Evolutionary conservation across 805 yeast species (phyloP), one percentile per base, ranked within the genome.

Genomic region (Blastobotrys chiropterorum): DNA sequence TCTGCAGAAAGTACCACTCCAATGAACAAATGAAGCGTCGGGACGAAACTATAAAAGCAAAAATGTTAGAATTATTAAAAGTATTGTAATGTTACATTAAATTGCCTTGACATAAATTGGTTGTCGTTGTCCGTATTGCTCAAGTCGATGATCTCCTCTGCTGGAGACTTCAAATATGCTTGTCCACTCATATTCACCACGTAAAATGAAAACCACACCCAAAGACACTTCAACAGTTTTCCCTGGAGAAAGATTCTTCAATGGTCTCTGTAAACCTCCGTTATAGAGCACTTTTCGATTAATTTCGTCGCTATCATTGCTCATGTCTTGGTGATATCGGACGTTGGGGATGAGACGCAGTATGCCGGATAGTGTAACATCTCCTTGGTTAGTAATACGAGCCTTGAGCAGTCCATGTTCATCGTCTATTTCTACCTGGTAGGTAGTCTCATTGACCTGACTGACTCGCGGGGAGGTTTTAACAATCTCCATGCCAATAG

Each of bases 161-260:
- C 51, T 51, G 30, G 61, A 40, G 51, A 75, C 79, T 50, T 82
- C 86, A 56, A 81, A 72, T 13, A 81, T 66, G 0, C 78, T 77
- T 1, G 90, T 88, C 85, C 96, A 83, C 64, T 87, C 94, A 63
- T 83, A 90, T 46, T 80, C 83, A 1, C 97, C 98, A 44, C 75
- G 75, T 50, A 86, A 90, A 39, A 90, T 69, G 3, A 88, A 78
- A 16, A 83, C 75, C 47, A 83, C 77, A 5, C 87, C 80, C 40
- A 85, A 63, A 20, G 72, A 73, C 30, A 80, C 69, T 1, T 64
- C 70, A 2, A 69, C 49, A 0, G 71, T 60, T 21, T 69, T 74
- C 0, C 78, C 77, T 0, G 84, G 74, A 1, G 59, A 60, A 0
- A 83, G 58, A 0, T 67, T 59, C 0, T 75, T 70, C 3, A 82